These are phyloP conservation scores for Cladosporium phlei DNA, from an alignment of 2,329 filamentous ascomycete species.

Conservation along the genomic window DNA sequence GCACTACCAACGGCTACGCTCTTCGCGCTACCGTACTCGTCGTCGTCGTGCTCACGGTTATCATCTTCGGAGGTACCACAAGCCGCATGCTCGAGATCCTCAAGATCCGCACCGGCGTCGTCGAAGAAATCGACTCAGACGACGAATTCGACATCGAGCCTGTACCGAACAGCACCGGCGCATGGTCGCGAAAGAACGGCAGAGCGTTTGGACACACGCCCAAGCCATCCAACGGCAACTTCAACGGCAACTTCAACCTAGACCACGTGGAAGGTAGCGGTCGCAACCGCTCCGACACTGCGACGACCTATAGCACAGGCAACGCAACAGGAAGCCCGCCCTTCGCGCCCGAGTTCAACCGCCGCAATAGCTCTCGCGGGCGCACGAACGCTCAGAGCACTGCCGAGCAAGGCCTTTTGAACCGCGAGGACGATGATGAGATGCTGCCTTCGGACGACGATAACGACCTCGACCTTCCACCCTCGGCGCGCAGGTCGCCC, in stretches of 20 bases:
- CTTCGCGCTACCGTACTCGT: conserved; percentile 93
- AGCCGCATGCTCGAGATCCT: conserved; percentile 96
- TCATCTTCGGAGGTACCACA: conserved; percentile 97
- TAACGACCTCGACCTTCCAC: conserved; percentile 57
- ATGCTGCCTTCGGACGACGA: conserved; percentile 45
- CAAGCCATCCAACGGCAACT: conserved; percentile 51
- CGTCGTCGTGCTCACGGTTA: conserved; percentile 94
- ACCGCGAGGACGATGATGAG: conserved; percentile 43
- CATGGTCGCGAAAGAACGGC: conserved; percentile 76
- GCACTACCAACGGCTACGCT: conserved; percentile 68
- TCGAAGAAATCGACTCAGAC: conserved; percentile 94
- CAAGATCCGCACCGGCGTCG: conserved; percentile 91
- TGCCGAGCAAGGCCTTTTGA: conserved; percentile 54
- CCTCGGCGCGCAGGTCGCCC: conserved; percentile 48
- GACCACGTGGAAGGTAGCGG: conserved; percentile 25
- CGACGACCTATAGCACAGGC: conserved; percentile 55
- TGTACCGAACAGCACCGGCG: conserved; percentile 57
- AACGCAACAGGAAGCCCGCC: conserved; percentile 49
- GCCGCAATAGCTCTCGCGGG: conserved; percentile 49
- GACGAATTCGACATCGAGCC: conserved; percentile 96
- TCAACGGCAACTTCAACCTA: conserved; percentile 42
- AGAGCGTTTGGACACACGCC: conserved; percentile 73
- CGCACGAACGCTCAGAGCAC: conserved; percentile 40
- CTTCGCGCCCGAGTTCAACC: conserved; percentile 39
- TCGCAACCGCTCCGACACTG: conserved; percentile 43